Evolutionary conservation across 2,329 filamentous ascomycete species (phyloP), one percentile per base, ranked within the genome.

Genomic region (Beauveria rudraprayagi): DNA sequence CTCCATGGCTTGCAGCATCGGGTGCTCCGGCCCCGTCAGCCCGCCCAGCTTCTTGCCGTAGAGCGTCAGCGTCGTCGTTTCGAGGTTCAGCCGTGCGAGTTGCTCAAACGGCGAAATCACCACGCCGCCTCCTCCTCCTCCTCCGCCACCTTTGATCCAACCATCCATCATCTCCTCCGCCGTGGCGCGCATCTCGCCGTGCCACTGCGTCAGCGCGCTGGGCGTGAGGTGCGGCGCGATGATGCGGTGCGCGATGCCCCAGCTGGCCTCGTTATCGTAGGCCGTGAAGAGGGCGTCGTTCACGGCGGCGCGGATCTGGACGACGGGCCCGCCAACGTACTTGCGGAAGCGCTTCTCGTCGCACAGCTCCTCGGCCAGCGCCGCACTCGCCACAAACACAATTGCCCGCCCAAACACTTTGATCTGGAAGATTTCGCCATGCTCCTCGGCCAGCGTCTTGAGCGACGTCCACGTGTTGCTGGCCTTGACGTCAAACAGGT

Each of bases 271-370:
- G 59, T 78, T 43, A 16, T 81, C 73, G 66, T 71, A 81, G 6
- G 80, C 80, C 3, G 80, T 79, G 70, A 83, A 83, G n/a, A 83
- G 75, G 3, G 78, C 66, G 63, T 80, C 78, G 67, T 83, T 75
- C 10, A 81, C 79, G 6, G 77, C 71, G 30, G 74, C 72, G 24
- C 79, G 75, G 61, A 82, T 82, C 72, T 83, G 78, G 56, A 80
- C 75, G 56, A 83, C 73, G 4, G 80, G 80, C 0, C 79, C 80
- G 34, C 78, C 78, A 1, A 83, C 79, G 63, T 73, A 81, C 66
- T 83, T 83, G 61, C 79, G 77, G 68, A 83, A 83, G 0, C 80
- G 76, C 66, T 73, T 77, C 72, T 82, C 72, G 67, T 83, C 79
- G 66, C 80, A 82, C 2, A 82, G 68, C 66, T 81, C 80, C 26